Evolutionary conservation across 306 rosid genomes (phyloP).

Genomic region (Mucuna pruriens): DNA sequence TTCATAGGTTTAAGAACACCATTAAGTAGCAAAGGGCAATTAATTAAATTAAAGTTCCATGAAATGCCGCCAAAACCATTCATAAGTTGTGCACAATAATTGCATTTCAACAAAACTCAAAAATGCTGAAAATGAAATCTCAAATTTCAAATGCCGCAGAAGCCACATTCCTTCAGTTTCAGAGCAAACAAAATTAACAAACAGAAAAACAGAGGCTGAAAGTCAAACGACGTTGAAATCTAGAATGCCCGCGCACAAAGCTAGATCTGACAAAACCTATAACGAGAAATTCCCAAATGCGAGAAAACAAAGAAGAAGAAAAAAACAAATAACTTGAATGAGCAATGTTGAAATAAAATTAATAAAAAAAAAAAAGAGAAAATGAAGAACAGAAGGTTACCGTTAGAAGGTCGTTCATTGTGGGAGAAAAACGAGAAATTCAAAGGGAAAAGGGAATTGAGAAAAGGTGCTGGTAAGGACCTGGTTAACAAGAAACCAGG

Average conservation of each 20-base stretch:
- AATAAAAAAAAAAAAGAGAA: neutral
- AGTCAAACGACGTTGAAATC: conserved; percentile 18
- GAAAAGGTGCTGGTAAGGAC: conserved; percentile 42
- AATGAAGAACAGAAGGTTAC: conserved; percentile 42
- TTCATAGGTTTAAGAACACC: neutral
- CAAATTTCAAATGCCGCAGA: neutral
- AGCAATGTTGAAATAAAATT: neutral
- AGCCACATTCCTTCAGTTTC: conserved; percentile 33
- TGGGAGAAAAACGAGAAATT: conserved; percentile 44
- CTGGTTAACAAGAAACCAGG: conserved; percentile 66
- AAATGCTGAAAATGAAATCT: neutral
- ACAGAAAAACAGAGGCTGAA: neutral
- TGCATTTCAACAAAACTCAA: conserved; percentile 22
- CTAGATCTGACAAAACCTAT: conserved; percentile 48
- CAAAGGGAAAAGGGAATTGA: conserved; percentile 17
- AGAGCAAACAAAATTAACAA: conserved; percentile 39
- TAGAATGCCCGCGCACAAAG: neutral
- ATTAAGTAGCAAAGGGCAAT: neutral
- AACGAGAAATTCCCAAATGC: conserved; percentile 36
- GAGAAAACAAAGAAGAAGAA: conserved; percentile 3
- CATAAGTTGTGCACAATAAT: neutral
- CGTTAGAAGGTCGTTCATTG: conserved; percentile 92
- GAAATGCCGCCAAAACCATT: neutral
- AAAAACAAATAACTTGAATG: neutral
- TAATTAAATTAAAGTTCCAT: neutral